Conservation (phyloP, 106 monocot species). For the Phalaenopsis aphrodite region DNA sequence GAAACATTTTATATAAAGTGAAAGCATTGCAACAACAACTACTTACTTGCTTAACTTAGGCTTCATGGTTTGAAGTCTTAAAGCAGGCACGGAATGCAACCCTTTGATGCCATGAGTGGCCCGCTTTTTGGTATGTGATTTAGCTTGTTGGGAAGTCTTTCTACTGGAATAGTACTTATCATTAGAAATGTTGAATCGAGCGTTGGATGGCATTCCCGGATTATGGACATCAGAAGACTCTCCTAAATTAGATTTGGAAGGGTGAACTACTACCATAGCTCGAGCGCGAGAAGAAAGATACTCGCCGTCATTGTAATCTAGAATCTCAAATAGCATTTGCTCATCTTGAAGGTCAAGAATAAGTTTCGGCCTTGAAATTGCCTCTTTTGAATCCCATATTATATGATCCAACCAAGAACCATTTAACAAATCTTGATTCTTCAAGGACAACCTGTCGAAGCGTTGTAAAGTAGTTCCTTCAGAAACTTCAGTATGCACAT, state of each 20-base stretch:
- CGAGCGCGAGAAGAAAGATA: conserved; percentile 58
- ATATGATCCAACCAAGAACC: conserved; percentile 84
- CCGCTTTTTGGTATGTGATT: conserved; percentile 85
- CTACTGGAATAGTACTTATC: conserved; percentile 87
- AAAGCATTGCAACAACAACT: neutral
- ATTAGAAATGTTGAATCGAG: conserved; percentile 86
- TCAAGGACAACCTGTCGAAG: conserved; percentile 48
- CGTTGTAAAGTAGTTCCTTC: conserved; percentile 18
- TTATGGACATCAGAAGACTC: conserved; percentile 35
- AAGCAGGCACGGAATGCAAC: conserved; percentile 86
- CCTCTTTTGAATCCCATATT: conserved; percentile 67
- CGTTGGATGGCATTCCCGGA: conserved; percentile 32
- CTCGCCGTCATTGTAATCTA: conserved; percentile 43
- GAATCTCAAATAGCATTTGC: conserved; percentile 88
- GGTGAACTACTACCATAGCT: conserved; percentile 57
- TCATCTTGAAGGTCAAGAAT: conserved; percentile 95
- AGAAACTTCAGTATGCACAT: conserved; percentile 10
- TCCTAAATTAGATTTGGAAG: conserved; percentile 24
- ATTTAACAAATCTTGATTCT: conserved; percentile 72
- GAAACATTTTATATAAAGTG: neutral
- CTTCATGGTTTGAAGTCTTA: conserved; percentile 94
- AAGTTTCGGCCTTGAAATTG: conserved; percentile 69
- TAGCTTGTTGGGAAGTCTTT: conserved; percentile 71
- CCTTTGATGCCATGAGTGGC: conserved; percentile 57
- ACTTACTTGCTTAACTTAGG: conserved; percentile 88